Evolutionary conservation across 169 alveolate genomes (phyloP).

Genomic region (Plasmodium reichenowi): DNA sequence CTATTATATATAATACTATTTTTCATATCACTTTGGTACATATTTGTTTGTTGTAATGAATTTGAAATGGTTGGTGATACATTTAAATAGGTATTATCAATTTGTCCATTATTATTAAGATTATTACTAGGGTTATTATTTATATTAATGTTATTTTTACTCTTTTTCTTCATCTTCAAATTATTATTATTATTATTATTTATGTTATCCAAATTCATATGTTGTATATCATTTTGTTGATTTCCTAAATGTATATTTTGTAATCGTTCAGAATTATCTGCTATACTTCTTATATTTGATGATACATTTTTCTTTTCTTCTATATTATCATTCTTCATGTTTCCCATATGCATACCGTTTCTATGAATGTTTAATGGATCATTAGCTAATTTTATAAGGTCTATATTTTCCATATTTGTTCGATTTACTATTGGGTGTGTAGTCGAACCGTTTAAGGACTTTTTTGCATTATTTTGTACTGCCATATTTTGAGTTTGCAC

Average conservation of each 20-base stretch:
- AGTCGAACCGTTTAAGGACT: constrained; percentile 2
- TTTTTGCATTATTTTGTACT: constrained; percentile 25
- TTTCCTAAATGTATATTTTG: constrained; percentile 15
- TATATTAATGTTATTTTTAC: neutral
- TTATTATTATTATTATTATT: neutral
- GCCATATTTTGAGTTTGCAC: constrained; percentile 16
- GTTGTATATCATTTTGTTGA: constrained; percentile 34
- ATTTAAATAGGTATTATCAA: constrained; percentile 7
- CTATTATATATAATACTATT: constrained; percentile 14
- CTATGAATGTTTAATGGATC: constrained; percentile 37
- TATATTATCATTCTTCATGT: constrained; percentile 4
- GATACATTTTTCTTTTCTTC: constrained; percentile 23
- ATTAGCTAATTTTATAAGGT: constrained; percentile 9
- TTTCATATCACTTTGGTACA: constrained; percentile 29
- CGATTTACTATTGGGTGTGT: constrained; percentile 14
- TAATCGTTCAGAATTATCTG: constrained; percentile 31
- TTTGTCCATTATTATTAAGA: neutral
- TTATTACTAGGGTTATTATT: neutral
- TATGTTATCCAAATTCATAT: neutral
- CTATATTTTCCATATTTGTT: constrained; percentile 25
- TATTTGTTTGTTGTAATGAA: constrained; percentile 33
- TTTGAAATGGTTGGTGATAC: neutral
- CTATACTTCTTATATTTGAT: constrained; percentile 4
- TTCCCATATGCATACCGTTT: constrained; percentile 3
- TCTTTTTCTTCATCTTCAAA: neutral